Evolutionary conservation across 1,284 basidiomycete genomes (phyloP).

Genomic region (Ustilago tritici): DNA sequence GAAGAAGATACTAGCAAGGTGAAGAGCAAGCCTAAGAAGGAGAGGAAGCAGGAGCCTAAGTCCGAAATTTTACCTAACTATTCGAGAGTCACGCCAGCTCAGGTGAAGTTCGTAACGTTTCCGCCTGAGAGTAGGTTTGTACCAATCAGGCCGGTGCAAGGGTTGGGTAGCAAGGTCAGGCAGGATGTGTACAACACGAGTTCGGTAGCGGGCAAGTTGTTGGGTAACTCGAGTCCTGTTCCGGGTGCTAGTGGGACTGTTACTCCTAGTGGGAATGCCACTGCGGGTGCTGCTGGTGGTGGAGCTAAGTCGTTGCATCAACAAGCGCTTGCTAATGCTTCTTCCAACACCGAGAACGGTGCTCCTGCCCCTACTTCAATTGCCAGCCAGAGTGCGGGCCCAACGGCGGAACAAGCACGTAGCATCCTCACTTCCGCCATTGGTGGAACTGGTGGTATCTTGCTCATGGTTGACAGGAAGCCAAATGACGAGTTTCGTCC

Average conservation of each 20-base stretch:
- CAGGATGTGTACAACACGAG: slow-evolving; percentile 60
- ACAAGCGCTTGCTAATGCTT: slow-evolving; percentile 41
- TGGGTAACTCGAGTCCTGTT: slow-evolving; percentile 56
- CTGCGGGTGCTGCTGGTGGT: not conserved
- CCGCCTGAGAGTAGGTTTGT: slow-evolving; percentile 82
- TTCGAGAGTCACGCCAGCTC: slow-evolving; percentile 90
- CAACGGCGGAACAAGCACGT: slow-evolving; percentile 51
- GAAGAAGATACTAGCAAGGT: slow-evolving; percentile 53
- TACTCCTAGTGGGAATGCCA: slow-evolving; percentile 33
- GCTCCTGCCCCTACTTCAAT: not conserved
- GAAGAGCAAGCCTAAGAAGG: slow-evolving; percentile 54
- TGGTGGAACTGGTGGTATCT: slow-evolving; percentile 64
- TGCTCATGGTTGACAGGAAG: slow-evolving; percentile 63
- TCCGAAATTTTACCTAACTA: slow-evolving; percentile 87
- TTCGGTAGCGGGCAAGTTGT: slow-evolving; percentile 52
- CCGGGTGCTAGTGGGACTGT: slow-evolving; percentile 58
- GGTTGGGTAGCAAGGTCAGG: slow-evolving; percentile 41
- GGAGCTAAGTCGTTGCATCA: slow-evolving; percentile 35
- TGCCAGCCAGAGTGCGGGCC: slow-evolving; percentile 7
- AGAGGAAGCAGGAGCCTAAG: slow-evolving; percentile 79
- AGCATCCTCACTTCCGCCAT: slow-evolving; percentile 55
- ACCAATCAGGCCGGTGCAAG: slow-evolving; percentile 83
- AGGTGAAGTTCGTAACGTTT: slow-evolving; percentile 86
- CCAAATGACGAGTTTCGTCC: slow-evolving; percentile 56
- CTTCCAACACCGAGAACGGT: slow-evolving; percentile 11